Conservation (phyloP, 2,329 filamentous ascomycete genomes). For the Claviceps quebecensis region DNA sequence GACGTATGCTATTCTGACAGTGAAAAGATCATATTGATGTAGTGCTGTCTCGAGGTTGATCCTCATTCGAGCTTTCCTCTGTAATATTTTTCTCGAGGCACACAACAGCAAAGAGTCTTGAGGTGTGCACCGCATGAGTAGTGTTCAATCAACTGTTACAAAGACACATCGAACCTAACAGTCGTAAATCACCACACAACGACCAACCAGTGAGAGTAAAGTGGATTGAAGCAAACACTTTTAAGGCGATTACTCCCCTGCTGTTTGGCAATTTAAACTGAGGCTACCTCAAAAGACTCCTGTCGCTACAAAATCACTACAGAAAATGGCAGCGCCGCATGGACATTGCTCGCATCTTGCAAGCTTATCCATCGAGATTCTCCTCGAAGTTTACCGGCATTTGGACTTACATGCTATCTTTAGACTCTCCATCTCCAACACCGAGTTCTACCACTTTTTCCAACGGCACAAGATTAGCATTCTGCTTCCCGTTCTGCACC, state of each 20-base stretch:
- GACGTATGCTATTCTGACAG: not conserved
- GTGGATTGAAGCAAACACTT: not conserved
- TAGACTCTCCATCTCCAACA: conserved; percentile 23
- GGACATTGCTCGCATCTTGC: conserved; percentile 11
- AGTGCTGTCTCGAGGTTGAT: not conserved
- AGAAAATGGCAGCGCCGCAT: conserved; percentile 10
- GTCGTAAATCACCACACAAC: not conserved
- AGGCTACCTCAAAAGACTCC: not conserved
- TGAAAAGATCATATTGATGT: not conserved
- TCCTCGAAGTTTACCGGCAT: conserved; percentile 32
- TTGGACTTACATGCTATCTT: conserved; percentile 28
- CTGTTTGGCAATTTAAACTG: not conserved
- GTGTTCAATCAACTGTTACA: not conserved
- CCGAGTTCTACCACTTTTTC: conserved; percentile 27
- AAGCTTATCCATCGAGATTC: conserved; percentile 30
- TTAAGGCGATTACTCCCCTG: too few species aligned
- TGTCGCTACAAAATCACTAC: not conserved
- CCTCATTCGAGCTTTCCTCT: conserved; percentile 9
- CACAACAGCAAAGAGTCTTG: not conserved
- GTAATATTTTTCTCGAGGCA: not conserved
- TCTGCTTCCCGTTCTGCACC: conserved; percentile 26
- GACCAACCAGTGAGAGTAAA: not conserved
- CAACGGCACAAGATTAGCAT: conserved; percentile 25
- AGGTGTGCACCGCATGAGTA: not conserved
- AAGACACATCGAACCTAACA: not conserved